Percentiles rank a stretch among this genome's conserved stretches.
Evolutionary conservation across 2,329 filamentous ascomycete species (phyloP).

Genomic region (Colletotrichum scovillei): DNA sequence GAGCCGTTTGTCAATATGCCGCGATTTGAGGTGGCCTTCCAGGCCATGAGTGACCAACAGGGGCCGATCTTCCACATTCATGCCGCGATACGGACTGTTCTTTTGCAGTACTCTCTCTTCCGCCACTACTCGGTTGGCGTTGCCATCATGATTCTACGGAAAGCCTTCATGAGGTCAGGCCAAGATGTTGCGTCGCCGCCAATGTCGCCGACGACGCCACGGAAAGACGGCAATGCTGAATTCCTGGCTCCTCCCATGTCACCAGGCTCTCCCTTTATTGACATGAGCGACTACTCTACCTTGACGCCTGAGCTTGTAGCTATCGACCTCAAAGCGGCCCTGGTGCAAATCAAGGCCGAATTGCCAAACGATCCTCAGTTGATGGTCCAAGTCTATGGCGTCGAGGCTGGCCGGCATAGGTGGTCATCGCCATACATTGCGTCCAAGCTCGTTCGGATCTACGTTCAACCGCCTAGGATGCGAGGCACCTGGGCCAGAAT

Average conservation of each 20-base stretch:
- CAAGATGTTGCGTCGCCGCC: conserved; percentile 47
- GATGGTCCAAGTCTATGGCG: conserved; percentile 87
- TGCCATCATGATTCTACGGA: conserved; percentile 79
- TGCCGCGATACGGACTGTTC: conserved; percentile 80
- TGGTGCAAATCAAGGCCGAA: conserved; percentile 88
- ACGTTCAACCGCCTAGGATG: conserved; percentile 87
- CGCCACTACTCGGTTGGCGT: conserved; percentile 91
- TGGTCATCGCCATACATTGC: conserved; percentile 88
- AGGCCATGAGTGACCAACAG: conserved; percentile 85
- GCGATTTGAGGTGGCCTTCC: conserved; percentile 86
- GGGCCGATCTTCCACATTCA: conserved; percentile 91
- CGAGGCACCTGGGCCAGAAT: conserved; percentile 87
- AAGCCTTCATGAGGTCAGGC: conserved; percentile 71
- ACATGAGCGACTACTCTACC: conserved; percentile 47
- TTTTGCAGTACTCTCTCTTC: conserved; percentile 91
- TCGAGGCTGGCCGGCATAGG: conserved; percentile 86
- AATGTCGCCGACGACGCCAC: conserved; percentile 40
- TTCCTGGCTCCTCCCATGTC: conserved; percentile 53
- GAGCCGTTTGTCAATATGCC: conserved; percentile 90
- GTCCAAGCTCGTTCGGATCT: conserved; percentile 83
- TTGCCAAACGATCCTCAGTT: conserved; percentile 91
- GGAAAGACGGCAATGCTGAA: conserved; percentile 41
- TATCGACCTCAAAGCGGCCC: conserved; percentile 82
- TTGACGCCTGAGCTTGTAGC: conserved; percentile 75
- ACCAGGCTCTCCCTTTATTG: conserved; percentile 44